These are phyloP conservation scores for Citrus reticulata DNA, from an alignment of 345 rosid genomes.

Conservation along the genomic window DNA sequence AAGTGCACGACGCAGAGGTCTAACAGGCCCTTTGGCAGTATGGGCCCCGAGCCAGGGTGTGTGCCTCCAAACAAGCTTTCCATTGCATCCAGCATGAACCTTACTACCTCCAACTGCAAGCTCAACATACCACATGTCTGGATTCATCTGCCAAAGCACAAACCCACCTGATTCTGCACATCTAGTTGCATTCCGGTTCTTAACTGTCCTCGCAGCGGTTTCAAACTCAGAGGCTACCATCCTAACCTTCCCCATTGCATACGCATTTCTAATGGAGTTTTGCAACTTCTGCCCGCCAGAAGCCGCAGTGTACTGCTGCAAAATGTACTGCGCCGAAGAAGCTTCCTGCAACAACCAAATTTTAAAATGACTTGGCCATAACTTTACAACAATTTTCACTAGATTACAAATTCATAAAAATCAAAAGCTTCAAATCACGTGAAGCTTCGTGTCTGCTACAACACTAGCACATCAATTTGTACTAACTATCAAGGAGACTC, in stretches of 20 bases:
- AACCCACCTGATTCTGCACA: conserved; percentile 75
- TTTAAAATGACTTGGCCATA: background rate
- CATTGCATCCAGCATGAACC: conserved; percentile 91
- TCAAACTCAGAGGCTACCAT: conserved; percentile 79
- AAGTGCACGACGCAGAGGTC: conserved; percentile 89
- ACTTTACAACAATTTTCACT: background rate
- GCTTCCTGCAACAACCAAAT: conserved; percentile 48
- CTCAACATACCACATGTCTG: conserved; percentile 96
- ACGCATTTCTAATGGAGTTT: conserved; percentile 68
- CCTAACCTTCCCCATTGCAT: conserved; percentile 85
- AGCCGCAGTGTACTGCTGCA: conserved; percentile 90
- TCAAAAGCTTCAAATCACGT: conserved; percentile 3
- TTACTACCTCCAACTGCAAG: conserved; percentile 84
- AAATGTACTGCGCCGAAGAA: conserved; percentile 85
- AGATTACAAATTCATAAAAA: conserved; percentile 4
- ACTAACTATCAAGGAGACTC: background rate
- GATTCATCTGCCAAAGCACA: conserved; percentile 97
- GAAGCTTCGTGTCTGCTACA: conserved; percentile 3
- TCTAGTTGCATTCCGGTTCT: conserved; percentile 53
- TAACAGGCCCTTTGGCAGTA: conserved; percentile 83
- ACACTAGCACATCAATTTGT: background rate
- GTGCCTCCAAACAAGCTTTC: conserved; percentile 90
- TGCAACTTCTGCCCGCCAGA: conserved; percentile 88
- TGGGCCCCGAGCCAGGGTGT: conserved; percentile 95
- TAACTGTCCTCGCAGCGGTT: conserved; percentile 66